Evolutionary conservation across 2,329 filamentous ascomycete species (phyloP).

Genomic region (Pseudogymnoascus sp.): DNA sequence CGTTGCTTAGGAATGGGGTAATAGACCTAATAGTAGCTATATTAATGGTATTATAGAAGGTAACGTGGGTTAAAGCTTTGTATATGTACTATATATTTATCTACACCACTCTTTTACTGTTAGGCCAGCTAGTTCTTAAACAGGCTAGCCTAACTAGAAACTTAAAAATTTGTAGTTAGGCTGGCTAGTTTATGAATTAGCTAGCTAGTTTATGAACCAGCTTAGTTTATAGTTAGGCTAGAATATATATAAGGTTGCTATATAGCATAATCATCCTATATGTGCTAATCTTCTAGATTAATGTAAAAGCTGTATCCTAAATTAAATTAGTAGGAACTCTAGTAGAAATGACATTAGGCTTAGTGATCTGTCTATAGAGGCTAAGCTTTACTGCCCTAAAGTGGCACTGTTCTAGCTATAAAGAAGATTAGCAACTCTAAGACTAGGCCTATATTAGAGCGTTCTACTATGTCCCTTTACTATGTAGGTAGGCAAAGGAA

Average conservation of each 20-base stretch:
- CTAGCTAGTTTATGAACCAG: too few relatives aligned
- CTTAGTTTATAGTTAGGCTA: too few relatives aligned
- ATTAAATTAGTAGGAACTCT: background rate
- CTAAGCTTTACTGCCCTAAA: background rate
- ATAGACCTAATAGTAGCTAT: too few relatives aligned
- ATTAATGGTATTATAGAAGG: too few relatives aligned
- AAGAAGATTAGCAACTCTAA: background rate
- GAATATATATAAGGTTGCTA: background rate
- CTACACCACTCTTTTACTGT: too few relatives aligned
- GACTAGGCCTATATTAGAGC: background rate
- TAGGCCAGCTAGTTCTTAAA: too few relatives aligned
- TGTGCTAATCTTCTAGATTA: background rate
- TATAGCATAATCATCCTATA: background rate
- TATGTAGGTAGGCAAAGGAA: background rate
- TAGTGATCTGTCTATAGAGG: background rate
- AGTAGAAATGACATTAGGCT: background rate
- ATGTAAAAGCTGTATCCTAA: background rate
- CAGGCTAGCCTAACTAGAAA: too few relatives aligned
- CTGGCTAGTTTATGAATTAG: too few relatives aligned
- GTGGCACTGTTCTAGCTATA: background rate
- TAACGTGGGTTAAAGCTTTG: too few relatives aligned
- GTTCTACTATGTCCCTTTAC: background rate
- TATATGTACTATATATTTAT: too few relatives aligned
- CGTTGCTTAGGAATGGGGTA: too few relatives aligned
- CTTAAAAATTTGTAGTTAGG: too few relatives aligned